Base-by-base conservation (phyloP, 2,329 filamentous ascomycete species). In the Ramularia endophylla region DNA sequence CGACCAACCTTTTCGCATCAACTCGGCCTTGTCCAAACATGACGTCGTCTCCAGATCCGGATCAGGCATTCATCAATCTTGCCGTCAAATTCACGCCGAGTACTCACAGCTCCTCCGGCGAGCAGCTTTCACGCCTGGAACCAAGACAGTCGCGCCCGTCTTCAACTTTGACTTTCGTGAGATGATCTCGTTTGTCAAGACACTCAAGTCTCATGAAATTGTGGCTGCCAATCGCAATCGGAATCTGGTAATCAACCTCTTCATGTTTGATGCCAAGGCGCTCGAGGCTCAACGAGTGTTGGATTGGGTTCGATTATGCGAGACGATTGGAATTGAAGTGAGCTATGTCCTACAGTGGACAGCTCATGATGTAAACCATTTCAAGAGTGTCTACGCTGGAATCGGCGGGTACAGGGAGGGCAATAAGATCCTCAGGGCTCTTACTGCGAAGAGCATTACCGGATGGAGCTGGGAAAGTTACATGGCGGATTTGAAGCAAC, bases 91-190 rank as follows among this genome's bases (percentile, higher is more conserved):
- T 29, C 38, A 41, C 19, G 40, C 45, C 22, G 50, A 53, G 27
- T 47, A 48, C 39, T 20, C 39, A 19, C 37, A 28, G 8, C 19
- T 53, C 4, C 41, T 53, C 6, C 48, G 43, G 13, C 37, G 40
- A 30, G 48, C 50, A 3, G 50, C 48, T 4, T 48, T 53, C 36
- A 43, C 43, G 1, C 43, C 48, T 2, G 45, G 39, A 13, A 47
- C 36, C 12, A 44, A 35, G 15, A 51, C 40, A 6, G 19, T 42
- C 11, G 43, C 41, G 8, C 44, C 43, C 6, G 37, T 51, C 17
- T 46, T 47, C 29, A 42, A 53, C 33, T 46, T 48, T 32, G 43
- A 53, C 35, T 50, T 53, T 22, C 18, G 39, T 4, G 36, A 45
- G 16, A 38, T 53, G 27, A 44, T 37, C 7, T 5, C 41, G 2